phyloP scores from a whole-genome alignment of 163 green algal species.

The Volvox carteri region DNA sequence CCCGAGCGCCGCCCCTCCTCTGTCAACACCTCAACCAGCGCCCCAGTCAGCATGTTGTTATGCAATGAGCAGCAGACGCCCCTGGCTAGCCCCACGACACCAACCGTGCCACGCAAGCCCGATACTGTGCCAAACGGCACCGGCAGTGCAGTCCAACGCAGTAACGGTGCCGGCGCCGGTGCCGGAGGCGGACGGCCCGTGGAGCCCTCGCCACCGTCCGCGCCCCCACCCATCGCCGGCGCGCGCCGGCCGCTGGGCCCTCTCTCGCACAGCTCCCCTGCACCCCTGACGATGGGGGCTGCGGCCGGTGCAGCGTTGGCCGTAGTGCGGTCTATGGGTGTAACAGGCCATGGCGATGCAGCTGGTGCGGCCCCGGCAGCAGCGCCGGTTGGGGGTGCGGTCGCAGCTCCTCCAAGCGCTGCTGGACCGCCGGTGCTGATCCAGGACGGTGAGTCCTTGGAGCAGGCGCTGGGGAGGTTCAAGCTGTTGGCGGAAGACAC shows the following conservation, averaged over 20 bases:
- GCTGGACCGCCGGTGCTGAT: neutral
- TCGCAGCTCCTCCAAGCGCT: neutral
- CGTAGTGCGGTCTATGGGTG: neutral
- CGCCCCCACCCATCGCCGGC: neutral
- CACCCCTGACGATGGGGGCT: neutral
- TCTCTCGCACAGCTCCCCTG: neutral
- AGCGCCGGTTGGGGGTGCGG: neutral
- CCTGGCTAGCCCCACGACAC: neutral
- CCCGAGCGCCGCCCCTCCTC: neutral
- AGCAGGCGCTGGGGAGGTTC: constrained; percentile 27
- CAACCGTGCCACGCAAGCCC: neutral
- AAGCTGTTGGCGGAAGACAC: constrained; percentile 5
- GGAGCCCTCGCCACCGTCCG: neutral
- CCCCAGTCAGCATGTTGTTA: neutral
- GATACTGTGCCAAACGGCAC: neutral
- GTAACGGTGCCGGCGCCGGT: neutral
- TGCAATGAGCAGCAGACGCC: no score
- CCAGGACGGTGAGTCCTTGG: constrained; percentile 29
- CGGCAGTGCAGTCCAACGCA: neutral
- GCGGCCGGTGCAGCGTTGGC: neutral
- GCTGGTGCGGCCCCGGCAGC: neutral
- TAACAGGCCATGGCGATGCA: neutral
- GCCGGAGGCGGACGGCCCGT: neutral
- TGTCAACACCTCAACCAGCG: neutral
- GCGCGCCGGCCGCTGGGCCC: constrained; percentile 15